A percentile compares a stretch with the other conserved stretches of the same genome.
Conservation (phyloP, 148 eudicot genomes). For the Camellia lanceoleosa region DNA sequence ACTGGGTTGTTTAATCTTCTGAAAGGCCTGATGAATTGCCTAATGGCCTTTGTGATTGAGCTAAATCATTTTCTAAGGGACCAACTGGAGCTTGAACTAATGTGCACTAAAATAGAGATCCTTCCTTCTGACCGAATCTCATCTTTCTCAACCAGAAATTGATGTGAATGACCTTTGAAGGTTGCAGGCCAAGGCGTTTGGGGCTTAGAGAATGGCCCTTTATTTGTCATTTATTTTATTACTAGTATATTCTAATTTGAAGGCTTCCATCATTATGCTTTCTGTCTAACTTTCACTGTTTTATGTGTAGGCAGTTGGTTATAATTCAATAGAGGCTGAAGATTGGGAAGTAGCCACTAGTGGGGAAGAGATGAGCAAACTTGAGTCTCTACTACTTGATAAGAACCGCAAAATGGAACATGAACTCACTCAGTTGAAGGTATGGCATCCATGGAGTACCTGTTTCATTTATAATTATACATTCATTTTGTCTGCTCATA, state of each 20-base stretch:
- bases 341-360: constrained; percentile 99
- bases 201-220: neutral
- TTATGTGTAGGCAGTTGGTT: constrained; percentile 85
- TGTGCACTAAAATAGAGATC: neutral
- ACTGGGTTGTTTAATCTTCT: neutral
- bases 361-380: constrained; percentile 99
- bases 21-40: neutral
- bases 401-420: constrained; percentile 99
- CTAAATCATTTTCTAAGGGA: neutral
- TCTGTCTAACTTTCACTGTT: constrained; percentile 1
- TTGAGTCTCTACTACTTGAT: constrained; percentile 94
- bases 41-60: neutral
- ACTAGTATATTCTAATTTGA: neutral
- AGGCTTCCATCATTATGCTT: neutral
- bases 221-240: neutral
- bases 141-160: neutral
- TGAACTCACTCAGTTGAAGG: constrained; percentile 91
- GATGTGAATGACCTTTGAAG: neutral
- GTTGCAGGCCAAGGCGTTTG: constrained; percentile 7
- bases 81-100: neutral
- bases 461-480: neutral
- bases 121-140: neutral
- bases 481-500: neutral
- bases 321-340: constrained; percentile 99
- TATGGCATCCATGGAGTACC: constrained; percentile 21